A percentile compares a stretch with the other conserved stretches of the same genome.
These are phyloP conservation scores for Antrodiella citrinella DNA, from an alignment of 768 basidiomycete species.

Conservation along the genomic window DNA sequence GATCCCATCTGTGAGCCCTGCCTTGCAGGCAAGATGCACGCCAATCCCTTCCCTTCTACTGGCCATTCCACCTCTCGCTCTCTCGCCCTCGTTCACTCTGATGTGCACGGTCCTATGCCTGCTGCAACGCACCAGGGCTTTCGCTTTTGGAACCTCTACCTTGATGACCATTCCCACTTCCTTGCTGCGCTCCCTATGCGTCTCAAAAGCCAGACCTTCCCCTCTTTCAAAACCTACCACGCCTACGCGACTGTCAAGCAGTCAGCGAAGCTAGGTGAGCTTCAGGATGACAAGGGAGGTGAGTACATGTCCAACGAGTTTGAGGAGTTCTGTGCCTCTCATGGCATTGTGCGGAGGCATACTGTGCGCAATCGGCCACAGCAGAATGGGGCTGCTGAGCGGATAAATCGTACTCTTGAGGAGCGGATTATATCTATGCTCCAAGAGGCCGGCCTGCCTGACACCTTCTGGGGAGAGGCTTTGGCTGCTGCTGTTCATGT, in stretches of 20 bases:
- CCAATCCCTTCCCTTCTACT: conserved; percentile 7
- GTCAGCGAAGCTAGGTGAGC: conserved; percentile 8
- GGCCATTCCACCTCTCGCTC: neutral
- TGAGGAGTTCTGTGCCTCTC: conserved; percentile 6
- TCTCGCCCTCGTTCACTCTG: neutral
- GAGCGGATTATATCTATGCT: conserved; percentile 27
- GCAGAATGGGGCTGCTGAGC: conserved; percentile 38
- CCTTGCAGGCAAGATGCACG: conserved; percentile 17
- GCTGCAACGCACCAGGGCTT: conserved; percentile 1
- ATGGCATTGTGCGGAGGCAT: conserved; percentile 17
- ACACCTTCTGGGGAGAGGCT: conserved; percentile 10
- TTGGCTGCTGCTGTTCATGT: conserved; percentile 17
- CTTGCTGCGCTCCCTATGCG: conserved; percentile 9
- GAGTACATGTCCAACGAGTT: no score
- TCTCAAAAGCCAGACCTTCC: conserved; percentile 18
- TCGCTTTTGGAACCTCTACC: conserved; percentile 8
- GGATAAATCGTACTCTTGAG: conserved; percentile 27
- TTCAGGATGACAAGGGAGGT: conserved; percentile 19
- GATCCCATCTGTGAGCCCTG: conserved; percentile 12
- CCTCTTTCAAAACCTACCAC: conserved; percentile 22
- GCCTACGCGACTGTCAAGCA: conserved; percentile 22
- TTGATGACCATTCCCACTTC: conserved; percentile 5
- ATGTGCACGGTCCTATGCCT: conserved; percentile 1
- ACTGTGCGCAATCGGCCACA: conserved; percentile 22
- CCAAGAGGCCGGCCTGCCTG: conserved; percentile 3